Base-by-base conservation (phyloP, 805 yeast genomes). In the Cyberlindnera euphorbiae region DNA sequence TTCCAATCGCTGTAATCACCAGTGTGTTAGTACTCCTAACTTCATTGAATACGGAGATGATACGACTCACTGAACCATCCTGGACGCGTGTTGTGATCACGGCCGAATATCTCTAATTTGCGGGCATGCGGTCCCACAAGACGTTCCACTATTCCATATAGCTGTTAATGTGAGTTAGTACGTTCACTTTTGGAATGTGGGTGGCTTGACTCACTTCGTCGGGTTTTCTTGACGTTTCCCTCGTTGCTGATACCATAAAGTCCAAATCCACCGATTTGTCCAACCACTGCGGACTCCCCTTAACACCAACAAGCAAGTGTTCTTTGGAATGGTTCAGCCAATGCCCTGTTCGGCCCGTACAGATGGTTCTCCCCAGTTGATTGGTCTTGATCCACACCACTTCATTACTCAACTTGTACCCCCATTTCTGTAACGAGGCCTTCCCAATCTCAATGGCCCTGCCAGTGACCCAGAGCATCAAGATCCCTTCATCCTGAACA, bases 281-380 rank as follows among this genome's bases (percentile, higher is more conserved):
- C 18, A 87, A 50, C 95, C 95, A 86, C 24, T 59, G 51, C 0
- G 94, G 88, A 27, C 74, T 55, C 1, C 96, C 97, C 52, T 89
- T 89, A 17, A 82, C 52, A 22, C 96, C 97, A 8, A 90, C 83
- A 5, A 89, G 60, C 29, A 87, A 64, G 56, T 89, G 97, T 58
- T 89, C 97, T 50, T 89, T 89, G 0, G 96, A 83, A 59, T 89
- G 97, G 55, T 89, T 89, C 35, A 89, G 67, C 97, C 97, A 89
- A 57, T 89, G 97, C 0, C 97, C 97, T 0, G 97, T 89, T 45
- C 97, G 66, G 1, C 97, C 97, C 0, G 97, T 90, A 41, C 94
- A 88, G 28, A 89, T 88, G 0, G 96, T 89, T 42, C 95, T 66
- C 15, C 81, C 76, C 42, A 90, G 62, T 56, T 90, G 97, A 57